A percentile compares a stretch with the other conserved stretches of the same genome.
phyloP scores from a whole-genome alignment of 2,329 filamentous ascomycete genomes.

The Penicillium sp. region DNA sequence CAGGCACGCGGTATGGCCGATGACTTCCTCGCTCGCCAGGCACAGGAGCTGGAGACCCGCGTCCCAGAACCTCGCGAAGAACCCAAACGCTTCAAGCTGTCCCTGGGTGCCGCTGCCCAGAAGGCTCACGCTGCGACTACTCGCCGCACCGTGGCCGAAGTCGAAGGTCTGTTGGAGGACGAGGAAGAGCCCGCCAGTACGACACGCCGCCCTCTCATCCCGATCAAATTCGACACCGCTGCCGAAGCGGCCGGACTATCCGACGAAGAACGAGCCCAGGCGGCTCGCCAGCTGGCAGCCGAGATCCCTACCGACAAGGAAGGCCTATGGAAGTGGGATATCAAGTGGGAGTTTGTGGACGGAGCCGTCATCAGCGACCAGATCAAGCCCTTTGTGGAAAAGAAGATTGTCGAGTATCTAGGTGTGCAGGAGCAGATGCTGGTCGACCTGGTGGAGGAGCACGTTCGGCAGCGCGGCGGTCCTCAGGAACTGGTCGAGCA shows the following conservation, averaged over 20 bases:
- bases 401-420: slow-evolving; percentile 95
- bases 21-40: slow-evolving; percentile 83
- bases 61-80: slow-evolving; percentile 43
- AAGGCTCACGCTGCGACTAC: slow-evolving; percentile 59
- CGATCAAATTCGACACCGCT: slow-evolving; percentile 75
- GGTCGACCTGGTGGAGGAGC: slow-evolving; percentile 87
- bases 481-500: slow-evolving; percentile 82
- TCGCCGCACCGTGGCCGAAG: slow-evolving; percentile 83
- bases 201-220: slow-evolving; percentile 72
- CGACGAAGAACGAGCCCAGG: slow-evolving; percentile 82
- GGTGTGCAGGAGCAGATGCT: slow-evolving; percentile 95
- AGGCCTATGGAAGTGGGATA: slow-evolving; percentile 85
- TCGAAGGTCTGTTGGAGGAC: slow-evolving; percentile 91
- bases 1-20: slow-evolving; percentile 82
- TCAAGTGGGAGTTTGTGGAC: slow-evolving; percentile 91
- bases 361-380: slow-evolving; percentile 78
- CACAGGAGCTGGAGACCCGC: slow-evolving; percentile 64
- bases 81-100: slow-evolving; percentile 86
- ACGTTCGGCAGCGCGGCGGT: slow-evolving; percentile 70
- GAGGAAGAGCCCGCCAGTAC: slow-evolving; percentile 76
- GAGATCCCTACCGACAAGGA: slow-evolving; percentile 87
- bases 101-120: slow-evolving; percentile 83
- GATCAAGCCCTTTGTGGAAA: slow-evolving; percentile 90
- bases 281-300: slow-evolving; percentile 75
- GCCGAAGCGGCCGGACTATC: slow-evolving; percentile 67